Conservation (phyloP, 352 stramenopile genomes). For the Pythium volutum region DNA sequence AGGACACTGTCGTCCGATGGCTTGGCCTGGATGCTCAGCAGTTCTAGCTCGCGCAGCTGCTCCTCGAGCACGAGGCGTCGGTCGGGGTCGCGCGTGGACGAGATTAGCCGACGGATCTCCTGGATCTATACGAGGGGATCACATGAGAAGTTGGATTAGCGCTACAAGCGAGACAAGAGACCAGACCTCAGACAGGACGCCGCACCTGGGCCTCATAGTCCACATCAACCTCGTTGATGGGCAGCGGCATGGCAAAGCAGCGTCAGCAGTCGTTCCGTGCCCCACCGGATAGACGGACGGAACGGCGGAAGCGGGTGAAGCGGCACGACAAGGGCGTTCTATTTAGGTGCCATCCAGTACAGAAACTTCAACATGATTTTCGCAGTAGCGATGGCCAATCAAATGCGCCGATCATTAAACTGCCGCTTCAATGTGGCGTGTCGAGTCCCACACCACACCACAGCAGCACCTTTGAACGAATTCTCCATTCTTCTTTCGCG, state of each 20-base stretch:
- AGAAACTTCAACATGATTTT: not conserved
- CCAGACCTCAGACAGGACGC: no score
- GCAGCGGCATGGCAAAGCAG: slow-evolving; percentile 36
- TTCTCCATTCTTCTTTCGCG: not conserved
- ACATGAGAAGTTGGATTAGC: not conserved
- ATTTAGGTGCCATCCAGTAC: slow-evolving; percentile 3
- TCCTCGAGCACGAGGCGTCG: slow-evolving; percentile 58
- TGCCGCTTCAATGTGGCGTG: slow-evolving; percentile 13
- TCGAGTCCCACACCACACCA: no score
- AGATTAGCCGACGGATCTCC: slow-evolving; percentile 77
- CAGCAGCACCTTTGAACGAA: no score
- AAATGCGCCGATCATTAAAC: slow-evolving; percentile 17
- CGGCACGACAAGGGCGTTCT: slow-evolving; percentile 1
- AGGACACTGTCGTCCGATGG: slow-evolving; percentile 16
- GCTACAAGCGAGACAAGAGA: not conserved
- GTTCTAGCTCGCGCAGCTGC: slow-evolving; percentile 61
- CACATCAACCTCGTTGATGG: slow-evolving; percentile 67
- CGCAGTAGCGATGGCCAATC: slow-evolving; percentile 14
- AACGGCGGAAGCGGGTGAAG: not conserved
- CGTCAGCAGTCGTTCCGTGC: not conserved
- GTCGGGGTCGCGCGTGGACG: slow-evolving; percentile 59
- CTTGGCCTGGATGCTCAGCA: slow-evolving; percentile 48
- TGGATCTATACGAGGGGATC: slow-evolving; percentile 44
- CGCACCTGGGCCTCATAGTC: slow-evolving; percentile 67
- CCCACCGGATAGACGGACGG: not conserved